phyloP scores from a whole-genome alignment of 225 moss, liverwort and hornwort species.

The Pleurozium schreberi region DNA sequence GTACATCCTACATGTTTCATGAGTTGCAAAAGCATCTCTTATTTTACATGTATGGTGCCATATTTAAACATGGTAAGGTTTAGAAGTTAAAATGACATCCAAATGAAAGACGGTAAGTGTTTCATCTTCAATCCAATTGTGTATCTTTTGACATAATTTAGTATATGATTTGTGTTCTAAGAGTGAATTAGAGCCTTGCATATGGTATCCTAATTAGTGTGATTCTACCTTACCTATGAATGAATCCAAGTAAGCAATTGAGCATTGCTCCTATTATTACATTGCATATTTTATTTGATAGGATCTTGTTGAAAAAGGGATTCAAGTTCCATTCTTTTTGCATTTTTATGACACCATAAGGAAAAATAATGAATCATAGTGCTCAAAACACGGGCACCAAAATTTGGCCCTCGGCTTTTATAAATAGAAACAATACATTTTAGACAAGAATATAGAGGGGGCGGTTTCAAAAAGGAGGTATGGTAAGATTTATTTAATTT shows the following conservation, averaged over 20 bases:
- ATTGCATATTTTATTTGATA: neutral
- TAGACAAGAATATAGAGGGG: neutral
- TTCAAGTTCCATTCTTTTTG: neutral
- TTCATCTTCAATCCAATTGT: neutral
- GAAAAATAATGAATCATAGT: neutral
- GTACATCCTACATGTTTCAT: neutral
- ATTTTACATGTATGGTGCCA: neutral
- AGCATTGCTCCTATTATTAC: too few relatives aligned
- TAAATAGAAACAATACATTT: neutral
- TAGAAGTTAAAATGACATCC: neutral
- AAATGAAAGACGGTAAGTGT: neutral
- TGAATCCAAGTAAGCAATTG: neutral
- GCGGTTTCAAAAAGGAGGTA: fast-evolving
- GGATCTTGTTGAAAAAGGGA: neutral
- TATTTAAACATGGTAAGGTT: neutral
- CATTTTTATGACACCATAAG: neutral
- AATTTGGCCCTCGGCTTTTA: neutral
- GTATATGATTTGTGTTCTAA: neutral
- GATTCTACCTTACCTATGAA: neutral
- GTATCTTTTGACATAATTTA: neutral
- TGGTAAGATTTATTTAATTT: neutral
- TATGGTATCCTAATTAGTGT: neutral
- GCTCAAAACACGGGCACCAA: fast-evolving
- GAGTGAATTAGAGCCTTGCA: neutral
- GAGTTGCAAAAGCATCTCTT: neutral